phyloP scores from a whole-genome alignment of 2,329 filamentous ascomycete genomes.

The Biscogniauxia mediterranea region DNA sequence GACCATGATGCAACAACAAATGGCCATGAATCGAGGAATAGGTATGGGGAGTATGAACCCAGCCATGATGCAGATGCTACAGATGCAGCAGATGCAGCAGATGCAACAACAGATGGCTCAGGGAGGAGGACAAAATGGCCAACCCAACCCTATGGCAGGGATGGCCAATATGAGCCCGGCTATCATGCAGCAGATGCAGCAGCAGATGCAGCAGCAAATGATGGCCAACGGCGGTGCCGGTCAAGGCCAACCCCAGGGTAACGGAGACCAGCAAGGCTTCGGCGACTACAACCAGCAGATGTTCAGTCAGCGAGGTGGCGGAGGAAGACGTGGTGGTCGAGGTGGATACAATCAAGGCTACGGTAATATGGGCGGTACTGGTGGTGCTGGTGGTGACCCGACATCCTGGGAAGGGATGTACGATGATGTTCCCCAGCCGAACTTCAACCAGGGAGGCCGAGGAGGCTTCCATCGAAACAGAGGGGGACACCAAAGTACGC shows the following conservation, averaged over 20 bases:
- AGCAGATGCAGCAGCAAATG: slow-evolving; percentile 42
- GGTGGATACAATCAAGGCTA: slow-evolving; percentile 38
- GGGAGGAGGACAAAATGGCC: slow-evolving; percentile 34
- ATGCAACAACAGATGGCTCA: slow-evolving; percentile 53
- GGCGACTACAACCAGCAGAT: slow-evolving; percentile 28
- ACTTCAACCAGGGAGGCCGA: slow-evolving; percentile 51
- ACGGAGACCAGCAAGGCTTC: slow-evolving; percentile 28
- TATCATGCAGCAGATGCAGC: slow-evolving; percentile 60
- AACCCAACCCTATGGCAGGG: slow-evolving; percentile 40
- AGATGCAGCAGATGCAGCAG: slow-evolving; percentile 71
- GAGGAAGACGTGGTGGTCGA: slow-evolving; percentile 30
- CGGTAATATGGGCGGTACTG: slow-evolving; percentile 39
- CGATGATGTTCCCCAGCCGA: slow-evolving; percentile 86
- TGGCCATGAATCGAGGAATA: slow-evolving; percentile 77
- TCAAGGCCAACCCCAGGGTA: slow-evolving; percentile 37
- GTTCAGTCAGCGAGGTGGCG: slow-evolving; percentile 29
- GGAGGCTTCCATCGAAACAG: slow-evolving; percentile 39
- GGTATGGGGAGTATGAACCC: slow-evolving; percentile 65
- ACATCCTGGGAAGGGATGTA: slow-evolving; percentile 98
- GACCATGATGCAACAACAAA: slow-evolving; percentile 89
- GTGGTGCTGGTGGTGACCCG: slow-evolving; percentile 58
- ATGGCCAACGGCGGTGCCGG: slow-evolving; percentile 27
- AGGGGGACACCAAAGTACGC: slow-evolving; percentile 37
- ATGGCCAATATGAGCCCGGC: slow-evolving; percentile 46
- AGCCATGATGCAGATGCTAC: slow-evolving; percentile 73